phyloP scores from a whole-genome alignment of 2,329 filamentous ascomycete genomes.

The Aspergillus sp. region DNA sequence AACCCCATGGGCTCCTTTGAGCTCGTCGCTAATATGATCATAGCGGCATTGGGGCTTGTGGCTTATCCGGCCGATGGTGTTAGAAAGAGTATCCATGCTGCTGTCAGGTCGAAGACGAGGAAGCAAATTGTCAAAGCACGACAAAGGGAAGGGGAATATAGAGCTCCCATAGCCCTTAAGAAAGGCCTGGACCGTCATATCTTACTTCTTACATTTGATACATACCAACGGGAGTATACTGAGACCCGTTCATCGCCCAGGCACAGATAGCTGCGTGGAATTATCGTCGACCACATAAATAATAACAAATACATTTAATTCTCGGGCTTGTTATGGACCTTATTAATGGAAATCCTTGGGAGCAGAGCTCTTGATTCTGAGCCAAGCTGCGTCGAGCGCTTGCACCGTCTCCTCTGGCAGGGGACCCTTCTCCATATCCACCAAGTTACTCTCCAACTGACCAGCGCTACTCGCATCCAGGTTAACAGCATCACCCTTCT shows the following conservation, averaged over 20 bases:
- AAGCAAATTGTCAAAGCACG: conserved; percentile 17
- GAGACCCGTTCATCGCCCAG: background rate
- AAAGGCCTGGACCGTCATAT: background rate
- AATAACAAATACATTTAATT: background rate
- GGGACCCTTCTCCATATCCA: conserved; percentile 31
- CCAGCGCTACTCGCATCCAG: background rate
- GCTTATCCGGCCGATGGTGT: conserved; percentile 28
- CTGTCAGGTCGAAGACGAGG: conserved; percentile 17
- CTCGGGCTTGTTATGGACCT: background rate
- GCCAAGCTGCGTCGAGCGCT: conserved; percentile 33
- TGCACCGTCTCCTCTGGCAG: conserved; percentile 34
- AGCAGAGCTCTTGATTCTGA: conserved; percentile 19
- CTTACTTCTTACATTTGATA: conserved; percentile 7
- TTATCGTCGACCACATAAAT: too few relatives aligned
- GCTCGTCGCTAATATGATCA: too few relatives aligned
- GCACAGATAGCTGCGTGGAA: background rate
- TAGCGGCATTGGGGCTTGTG: conserved; percentile 21
- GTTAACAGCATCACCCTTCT: too few relatives aligned
- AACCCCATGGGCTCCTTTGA: too few relatives aligned
- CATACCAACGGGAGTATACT: conserved; percentile 1
- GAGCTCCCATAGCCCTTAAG: conserved; percentile 4
- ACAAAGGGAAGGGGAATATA: conserved; percentile 11
- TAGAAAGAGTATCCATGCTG: conserved; percentile 23
- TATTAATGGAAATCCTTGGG: conserved; percentile 19
- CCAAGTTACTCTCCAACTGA: conserved; percentile 34